phyloP scores from a whole-genome alignment of 2,329 filamentous ascomycete species.

The Chalaropsis thielavioides region DNA sequence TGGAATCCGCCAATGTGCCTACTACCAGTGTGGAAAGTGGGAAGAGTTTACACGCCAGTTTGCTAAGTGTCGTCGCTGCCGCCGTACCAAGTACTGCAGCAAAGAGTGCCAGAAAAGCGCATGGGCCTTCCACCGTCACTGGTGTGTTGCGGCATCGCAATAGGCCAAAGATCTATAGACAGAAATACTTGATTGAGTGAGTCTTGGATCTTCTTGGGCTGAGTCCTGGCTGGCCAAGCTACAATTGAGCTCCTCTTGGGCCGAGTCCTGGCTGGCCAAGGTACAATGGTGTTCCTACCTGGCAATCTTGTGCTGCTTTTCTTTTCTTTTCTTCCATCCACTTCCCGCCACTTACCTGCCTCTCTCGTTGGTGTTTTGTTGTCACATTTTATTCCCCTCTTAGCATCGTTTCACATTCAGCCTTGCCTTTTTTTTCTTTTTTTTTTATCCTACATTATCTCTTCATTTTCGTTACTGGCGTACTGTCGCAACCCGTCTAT shows the following conservation, averaged over 20 bases:
- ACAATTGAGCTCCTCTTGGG: not conserved
- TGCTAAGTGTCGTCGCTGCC: slow-evolving; percentile 90
- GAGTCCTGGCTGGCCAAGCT: not conserved
- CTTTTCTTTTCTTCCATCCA: not conserved
- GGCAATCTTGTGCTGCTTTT: not conserved
- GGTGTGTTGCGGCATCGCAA: slow-evolving; percentile 68
- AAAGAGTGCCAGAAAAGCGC: slow-evolving; percentile 99
- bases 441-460: slow-evolving; percentile 4
- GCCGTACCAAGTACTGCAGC: slow-evolving; percentile 97
- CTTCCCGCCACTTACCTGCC: not conserved
- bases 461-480: slow-evolving; percentile 12
- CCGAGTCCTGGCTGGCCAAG: not conserved
- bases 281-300: not conserved
- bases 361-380: not conserved
- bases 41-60: slow-evolving; percentile 94
- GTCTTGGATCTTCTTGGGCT: not conserved
- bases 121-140: slow-evolving; percentile 96
- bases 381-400: not conserved
- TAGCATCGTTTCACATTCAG: not conserved
- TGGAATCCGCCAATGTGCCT: slow-evolving; percentile 91
- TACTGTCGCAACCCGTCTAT: slow-evolving; percentile 2
- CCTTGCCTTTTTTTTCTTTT: slow-evolving; percentile 4
- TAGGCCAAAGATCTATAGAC: slow-evolving; percentile 22
- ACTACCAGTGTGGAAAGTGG: slow-evolving; percentile 97
- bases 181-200: not conserved